Evolutionary conservation across 352 stramenopile genomes (phyloP).

Genomic region (Phytophthora pseudosyringae): DNA sequence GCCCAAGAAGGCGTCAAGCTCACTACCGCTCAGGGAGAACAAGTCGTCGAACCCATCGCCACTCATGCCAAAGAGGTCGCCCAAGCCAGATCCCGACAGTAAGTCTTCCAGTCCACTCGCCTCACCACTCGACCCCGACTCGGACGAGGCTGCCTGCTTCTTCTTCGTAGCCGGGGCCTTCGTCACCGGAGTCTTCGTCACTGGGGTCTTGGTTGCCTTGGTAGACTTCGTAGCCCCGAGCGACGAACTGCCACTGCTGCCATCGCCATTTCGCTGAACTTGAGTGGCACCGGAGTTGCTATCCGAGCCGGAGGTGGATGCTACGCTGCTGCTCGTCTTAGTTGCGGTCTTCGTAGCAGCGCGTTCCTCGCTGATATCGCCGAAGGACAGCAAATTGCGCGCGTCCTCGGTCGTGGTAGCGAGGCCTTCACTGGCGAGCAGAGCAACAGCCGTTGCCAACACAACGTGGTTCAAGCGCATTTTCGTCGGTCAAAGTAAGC

Average conservation of each 20-base stretch:
- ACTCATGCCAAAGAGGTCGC: too few species aligned
- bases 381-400: constrained; percentile 1
- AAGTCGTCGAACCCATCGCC: too few species aligned
- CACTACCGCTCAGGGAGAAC: not conserved
- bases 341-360: constrained; percentile 1
- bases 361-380: not conserved
- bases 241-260: not conserved
- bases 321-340: not conserved
- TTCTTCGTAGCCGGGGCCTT: constrained; percentile 3
- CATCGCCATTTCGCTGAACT: not conserved
- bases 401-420: not conserved
- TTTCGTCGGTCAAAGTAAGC: not conserved
- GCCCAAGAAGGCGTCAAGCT: not conserved
- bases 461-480: constrained; percentile 2
- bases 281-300: not conserved
- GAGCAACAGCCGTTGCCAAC: not conserved
- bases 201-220: not conserved
- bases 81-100: not conserved
- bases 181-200: not conserved
- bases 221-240: not conserved
- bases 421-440: constrained; percentile 2
- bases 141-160: not conserved
- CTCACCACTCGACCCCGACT: not conserved
- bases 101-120: not conserved
- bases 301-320: not conserved